These are phyloP conservation scores for Agaricales sp. DNA, from an alignment of 1,284 basidiomycete genomes.

Conservation along the genomic window DNA sequence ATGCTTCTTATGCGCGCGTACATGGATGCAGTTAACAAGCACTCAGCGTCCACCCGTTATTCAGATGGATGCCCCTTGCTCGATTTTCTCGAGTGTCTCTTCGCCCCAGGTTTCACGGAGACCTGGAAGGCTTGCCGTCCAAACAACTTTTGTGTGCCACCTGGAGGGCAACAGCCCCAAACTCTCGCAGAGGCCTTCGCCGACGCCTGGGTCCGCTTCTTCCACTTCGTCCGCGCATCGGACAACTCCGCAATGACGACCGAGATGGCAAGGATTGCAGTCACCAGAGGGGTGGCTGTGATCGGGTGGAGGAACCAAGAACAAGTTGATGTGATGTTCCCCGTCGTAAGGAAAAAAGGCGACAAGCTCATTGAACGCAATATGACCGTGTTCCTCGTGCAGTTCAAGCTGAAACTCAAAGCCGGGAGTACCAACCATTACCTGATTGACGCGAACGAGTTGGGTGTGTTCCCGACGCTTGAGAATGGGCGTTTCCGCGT, in stretches of 20 bases:
- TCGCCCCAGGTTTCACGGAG: too few species aligned
- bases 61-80: not conserved
- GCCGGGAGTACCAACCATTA: not conserved
- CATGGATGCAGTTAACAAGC: not conserved
- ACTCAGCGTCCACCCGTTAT: not conserved
- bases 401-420: not conserved
- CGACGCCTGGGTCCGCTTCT: too few species aligned
- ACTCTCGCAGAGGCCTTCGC: too few species aligned
- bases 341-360: not conserved
- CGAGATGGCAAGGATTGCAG: too few species aligned
- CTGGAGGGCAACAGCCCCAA: too few species aligned
- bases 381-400: not conserved
- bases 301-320: not conserved
- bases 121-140: too few species aligned
- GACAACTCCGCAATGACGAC: too few species aligned
- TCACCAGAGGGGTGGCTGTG: not conserved
- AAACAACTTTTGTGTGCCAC: too few species aligned
- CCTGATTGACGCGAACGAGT: too few species aligned
- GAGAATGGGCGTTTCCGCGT: not conserved
- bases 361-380: not conserved
- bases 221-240: not conserved
- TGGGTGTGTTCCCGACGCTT: too few species aligned
- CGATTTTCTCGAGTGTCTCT: too few species aligned
- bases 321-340: not conserved
- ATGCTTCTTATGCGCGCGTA: not conserved